Conservation (phyloP, 129 eudicot species). For the Dittrichia graveolens region DNA sequence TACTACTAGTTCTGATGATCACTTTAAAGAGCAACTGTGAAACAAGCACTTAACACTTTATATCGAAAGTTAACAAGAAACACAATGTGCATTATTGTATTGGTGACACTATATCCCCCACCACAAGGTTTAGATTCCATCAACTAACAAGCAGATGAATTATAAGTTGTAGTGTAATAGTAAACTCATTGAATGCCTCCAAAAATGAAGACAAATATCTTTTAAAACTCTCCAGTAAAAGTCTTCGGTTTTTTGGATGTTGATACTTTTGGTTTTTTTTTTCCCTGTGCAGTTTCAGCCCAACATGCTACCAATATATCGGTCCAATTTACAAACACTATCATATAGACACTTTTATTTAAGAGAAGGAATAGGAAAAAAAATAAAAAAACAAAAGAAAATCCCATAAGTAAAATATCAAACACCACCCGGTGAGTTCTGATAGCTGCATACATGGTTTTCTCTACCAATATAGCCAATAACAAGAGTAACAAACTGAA, state of each 20-base stretch:
- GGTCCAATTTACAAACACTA: too few relatives aligned
- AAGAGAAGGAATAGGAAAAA: too few relatives aligned
- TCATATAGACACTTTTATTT: too few relatives aligned
- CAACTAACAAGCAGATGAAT: conserved; percentile 25
- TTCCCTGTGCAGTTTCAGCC: background rate
- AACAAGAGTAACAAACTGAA: background rate
- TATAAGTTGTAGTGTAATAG: conserved; percentile 21
- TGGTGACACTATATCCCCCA: conserved; percentile 30
- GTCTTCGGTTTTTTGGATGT: background rate
- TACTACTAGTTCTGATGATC: background rate
- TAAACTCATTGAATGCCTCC: conserved; percentile 31
- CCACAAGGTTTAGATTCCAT: conserved; percentile 34
- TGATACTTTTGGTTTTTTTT: background rate
- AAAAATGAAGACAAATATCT: conserved; percentile 10
- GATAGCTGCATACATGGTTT: too few relatives aligned
- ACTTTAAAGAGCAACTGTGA: background rate
- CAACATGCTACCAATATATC: too few relatives aligned
- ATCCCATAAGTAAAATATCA: too few relatives aligned
- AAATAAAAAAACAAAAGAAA: too few relatives aligned
- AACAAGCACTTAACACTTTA: background rate
- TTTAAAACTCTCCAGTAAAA: background rate
- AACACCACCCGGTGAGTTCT: too few relatives aligned
- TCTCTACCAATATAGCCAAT: background rate
- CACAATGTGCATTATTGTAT: conserved; percentile 22
- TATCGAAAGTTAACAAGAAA: conserved; percentile 14